Evolutionary conservation across 2,329 filamentous ascomycete species (phyloP).

Genomic region (Bipolaris cookei): DNA sequence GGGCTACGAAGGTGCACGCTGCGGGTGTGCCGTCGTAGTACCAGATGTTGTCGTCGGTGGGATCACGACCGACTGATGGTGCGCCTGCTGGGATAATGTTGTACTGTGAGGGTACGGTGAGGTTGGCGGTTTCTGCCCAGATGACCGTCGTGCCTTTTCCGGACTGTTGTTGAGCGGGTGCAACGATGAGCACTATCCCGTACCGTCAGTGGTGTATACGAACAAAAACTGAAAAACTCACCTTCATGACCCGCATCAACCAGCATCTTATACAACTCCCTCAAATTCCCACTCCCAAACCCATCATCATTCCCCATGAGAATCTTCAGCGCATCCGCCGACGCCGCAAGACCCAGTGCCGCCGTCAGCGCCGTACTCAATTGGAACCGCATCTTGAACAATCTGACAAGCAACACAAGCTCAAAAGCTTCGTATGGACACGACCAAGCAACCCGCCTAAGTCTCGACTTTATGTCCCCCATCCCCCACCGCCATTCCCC

Average conservation of each 20-base stretch:
- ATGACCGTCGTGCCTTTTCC: constrained; percentile 54
- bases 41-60: constrained; percentile 61
- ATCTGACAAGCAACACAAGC: constrained; percentile 1
- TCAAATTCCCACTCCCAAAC: constrained; percentile 47
- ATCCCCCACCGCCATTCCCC: neutral
- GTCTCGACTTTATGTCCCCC: constrained; percentile 1
- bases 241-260: constrained; percentile 39
- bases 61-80: constrained; percentile 59
- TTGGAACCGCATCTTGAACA: constrained; percentile 22
- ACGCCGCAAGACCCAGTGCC: constrained; percentile 25
- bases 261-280: constrained; percentile 42
- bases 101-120: constrained; percentile 54
- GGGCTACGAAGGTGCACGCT: constrained; percentile 61
- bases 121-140: constrained; percentile 54
- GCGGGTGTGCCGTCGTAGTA: constrained; percentile 67
- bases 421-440: no score
- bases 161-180: constrained; percentile 53
- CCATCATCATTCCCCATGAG: constrained; percentile 52
- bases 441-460: neutral
- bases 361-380: constrained; percentile 22
- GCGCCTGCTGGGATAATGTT: constrained; percentile 55
- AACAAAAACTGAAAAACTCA: neutral
- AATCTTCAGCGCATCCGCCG: constrained; percentile 40
- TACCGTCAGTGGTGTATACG: neutral
- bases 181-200: constrained; percentile 51